Evolutionary conservation across 2,329 filamentous ascomycete genomes (phyloP), one percentile per base, ranked within the genome.

Genomic region (Penicillium oxalicum): DNA sequence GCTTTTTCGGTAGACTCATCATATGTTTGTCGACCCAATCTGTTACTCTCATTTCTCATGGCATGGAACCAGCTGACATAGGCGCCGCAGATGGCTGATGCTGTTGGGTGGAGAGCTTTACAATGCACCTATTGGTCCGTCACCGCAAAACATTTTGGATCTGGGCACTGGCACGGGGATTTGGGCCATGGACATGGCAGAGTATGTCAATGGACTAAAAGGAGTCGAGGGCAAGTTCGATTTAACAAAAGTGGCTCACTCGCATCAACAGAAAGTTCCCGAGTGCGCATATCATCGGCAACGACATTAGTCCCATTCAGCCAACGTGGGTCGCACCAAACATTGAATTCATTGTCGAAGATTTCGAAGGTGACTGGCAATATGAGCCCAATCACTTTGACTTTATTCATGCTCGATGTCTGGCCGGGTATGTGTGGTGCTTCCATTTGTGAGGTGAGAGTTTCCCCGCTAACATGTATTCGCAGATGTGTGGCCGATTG

Each of bases 91-190:
- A 45, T 64, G 56, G 47, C 51, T 52, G 26, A 50, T 66, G 27
- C 35, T 62, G 4, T 40, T 66, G 13, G 45, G 54, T 34, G 59
- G 58, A 9, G 52, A 54, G 24, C 58, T 67, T 8, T 55, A 56
- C 26, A 52, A 52, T 27, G 60, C 58, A 4, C 60, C 62, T 2
- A 32, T 68, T 4, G 28, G 39, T 9, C 27, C 33, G 0, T 29
- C 55, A 1, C 60, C 63, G 0, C 51, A 53, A 26, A 61, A 62
- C 13, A 65, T 73, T 11, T 55, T 74, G 28, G 71, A 74, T 45
- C 51, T 73, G 7, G 70, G 70, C 5, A 72, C 69, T 9, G 71
- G 71, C 11, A 74, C 66, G 39, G 70, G 70, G 1, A 68, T 70
- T 25, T 73, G 69, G 69, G 69, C 70, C 5, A 65, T 73, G 27